Evolutionary conservation across 768 basidiomycete species (phyloP).

Genomic region (Scleroderma citrinum): DNA sequence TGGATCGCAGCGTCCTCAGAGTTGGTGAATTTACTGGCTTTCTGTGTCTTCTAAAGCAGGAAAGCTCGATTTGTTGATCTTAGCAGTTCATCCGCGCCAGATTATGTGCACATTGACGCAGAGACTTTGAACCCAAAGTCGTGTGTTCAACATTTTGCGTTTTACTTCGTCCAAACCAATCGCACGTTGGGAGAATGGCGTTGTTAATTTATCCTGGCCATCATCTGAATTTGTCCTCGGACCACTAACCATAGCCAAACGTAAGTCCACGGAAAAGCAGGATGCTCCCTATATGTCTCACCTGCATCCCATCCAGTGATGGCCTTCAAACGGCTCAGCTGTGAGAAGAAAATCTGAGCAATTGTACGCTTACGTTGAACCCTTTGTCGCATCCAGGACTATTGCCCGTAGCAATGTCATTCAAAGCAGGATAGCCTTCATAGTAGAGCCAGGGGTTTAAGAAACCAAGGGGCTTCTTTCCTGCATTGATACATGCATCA

Average conservation of each 20-base stretch:
- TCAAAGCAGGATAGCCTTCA: constrained; percentile 31
- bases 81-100: too few species aligned
- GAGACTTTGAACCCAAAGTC: too few species aligned
- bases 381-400: constrained; percentile 60
- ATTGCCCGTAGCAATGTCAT: constrained; percentile 54
- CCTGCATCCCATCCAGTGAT: constrained; percentile 58
- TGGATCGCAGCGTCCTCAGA: too few species aligned
- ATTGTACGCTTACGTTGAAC: constrained; percentile 48
- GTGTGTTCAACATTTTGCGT: too few species aligned
- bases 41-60: too few species aligned
- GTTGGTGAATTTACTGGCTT: too few species aligned
- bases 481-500: constrained; percentile 46
- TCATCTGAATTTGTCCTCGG: too few species aligned
- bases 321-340: constrained; percentile 26
- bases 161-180: too few species aligned
- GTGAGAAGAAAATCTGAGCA: neutral
- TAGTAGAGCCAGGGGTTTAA: constrained; percentile 59
- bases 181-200: too few species aligned
- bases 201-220: too few species aligned
- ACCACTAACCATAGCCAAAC: constrained; percentile 39
- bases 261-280: constrained; percentile 7
- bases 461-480: constrained; percentile 48
- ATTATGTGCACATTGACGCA: too few species aligned
- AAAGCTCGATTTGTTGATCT: too few species aligned
- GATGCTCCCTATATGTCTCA: constrained; percentile 22